Conservation (phyloP, 345 rosid species). For the Populus simonii region DNA sequence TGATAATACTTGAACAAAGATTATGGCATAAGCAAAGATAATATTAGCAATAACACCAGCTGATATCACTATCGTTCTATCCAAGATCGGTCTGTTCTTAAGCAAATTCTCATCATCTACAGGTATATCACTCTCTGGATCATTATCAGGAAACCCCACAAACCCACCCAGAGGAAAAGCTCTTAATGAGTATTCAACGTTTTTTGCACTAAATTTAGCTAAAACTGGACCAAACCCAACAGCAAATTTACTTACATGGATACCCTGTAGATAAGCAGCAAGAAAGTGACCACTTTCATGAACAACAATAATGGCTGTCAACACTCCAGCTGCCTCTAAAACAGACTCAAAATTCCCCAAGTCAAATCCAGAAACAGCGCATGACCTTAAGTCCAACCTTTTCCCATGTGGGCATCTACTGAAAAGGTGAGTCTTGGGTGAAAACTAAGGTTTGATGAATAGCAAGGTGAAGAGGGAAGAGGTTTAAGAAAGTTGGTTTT, state of each 20-base stretch:
- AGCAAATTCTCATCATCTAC: slow-evolving; percentile 74
- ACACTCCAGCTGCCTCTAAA: slow-evolving; percentile 71
- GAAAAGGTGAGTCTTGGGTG: slow-evolving; percentile 37
- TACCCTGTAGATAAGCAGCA: slow-evolving; percentile 92
- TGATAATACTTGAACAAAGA: slow-evolving; percentile 72
- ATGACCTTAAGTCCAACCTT: slow-evolving; percentile 41
- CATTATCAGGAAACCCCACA: slow-evolving; percentile 96
- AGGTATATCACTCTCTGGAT: slow-evolving; percentile 84
- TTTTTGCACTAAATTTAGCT: slow-evolving; percentile 77
- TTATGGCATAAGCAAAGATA: slow-evolving; percentile 71
- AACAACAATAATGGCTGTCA: slow-evolving; percentile 83
- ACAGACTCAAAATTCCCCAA: slow-evolving; percentile 65
- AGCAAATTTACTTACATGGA: slow-evolving; percentile 94
- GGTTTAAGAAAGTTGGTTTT: slow-evolving; percentile 52
- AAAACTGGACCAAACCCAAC: slow-evolving; percentile 93
- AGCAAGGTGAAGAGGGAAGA: slow-evolving; percentile 26
- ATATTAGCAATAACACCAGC: slow-evolving; percentile 92
- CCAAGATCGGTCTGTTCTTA: slow-evolving; percentile 83
- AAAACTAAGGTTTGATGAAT: slow-evolving; percentile 25
- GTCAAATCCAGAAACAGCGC: slow-evolving; percentile 69
- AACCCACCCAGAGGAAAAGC: slow-evolving; percentile 95
- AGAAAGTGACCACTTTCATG: slow-evolving; percentile 91
- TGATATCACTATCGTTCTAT: slow-evolving; percentile 75
- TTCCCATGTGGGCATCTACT: slow-evolving; percentile 29
- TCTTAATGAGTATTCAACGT: slow-evolving; percentile 82